Evolutionary conservation across 306 rosid species (phyloP).

Genomic region (Astragalus glycyphyllos): DNA sequence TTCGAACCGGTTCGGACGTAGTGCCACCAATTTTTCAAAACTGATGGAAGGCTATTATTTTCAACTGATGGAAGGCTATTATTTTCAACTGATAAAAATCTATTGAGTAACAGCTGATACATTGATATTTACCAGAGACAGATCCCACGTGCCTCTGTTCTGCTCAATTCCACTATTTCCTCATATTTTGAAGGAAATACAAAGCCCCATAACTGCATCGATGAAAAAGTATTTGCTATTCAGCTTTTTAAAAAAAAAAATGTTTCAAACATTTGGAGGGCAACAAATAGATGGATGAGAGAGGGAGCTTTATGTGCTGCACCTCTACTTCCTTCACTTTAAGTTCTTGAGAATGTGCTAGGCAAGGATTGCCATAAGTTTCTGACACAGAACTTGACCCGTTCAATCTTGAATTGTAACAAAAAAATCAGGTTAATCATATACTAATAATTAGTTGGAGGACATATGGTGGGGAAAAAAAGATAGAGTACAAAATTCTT

Average conservation of each 20-base stretch:
- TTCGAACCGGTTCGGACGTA: too few relatives aligned
- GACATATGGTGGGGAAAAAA: not conserved
- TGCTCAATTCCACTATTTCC: constrained; percentile 77
- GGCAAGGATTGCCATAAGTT: constrained; percentile 91
- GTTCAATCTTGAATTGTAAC: constrained; percentile 57
- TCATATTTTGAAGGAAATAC: constrained; percentile 80
- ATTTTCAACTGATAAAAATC: too few relatives aligned
- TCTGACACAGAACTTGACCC: constrained; percentile 93
- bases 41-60: too few relatives aligned
- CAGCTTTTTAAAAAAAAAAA: constrained; percentile 7
- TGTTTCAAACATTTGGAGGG: constrained; percentile 16
- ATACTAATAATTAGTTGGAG: constrained; percentile 9
- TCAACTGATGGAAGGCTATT: too few relatives aligned
- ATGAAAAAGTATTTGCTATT: constrained; percentile 19
- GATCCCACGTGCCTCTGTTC: constrained; percentile 81
- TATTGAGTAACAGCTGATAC: not conserved
- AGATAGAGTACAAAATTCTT: constrained; percentile 46
- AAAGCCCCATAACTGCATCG: constrained; percentile 92
- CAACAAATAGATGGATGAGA: constrained; percentile 19
- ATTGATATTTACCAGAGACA: constrained; percentile 67
- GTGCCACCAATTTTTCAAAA: too few relatives aligned
- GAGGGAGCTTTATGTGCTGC: constrained; percentile 21
- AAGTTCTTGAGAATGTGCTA: constrained; percentile 82
- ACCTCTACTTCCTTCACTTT: constrained; percentile 95
- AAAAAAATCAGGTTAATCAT: constrained; percentile 22